Percentiles rank a stretch among this genome's conserved stretches.
Conservation (phyloP, 2,329 filamentous ascomycete species). For the Leptosphaerulina australis region DNA sequence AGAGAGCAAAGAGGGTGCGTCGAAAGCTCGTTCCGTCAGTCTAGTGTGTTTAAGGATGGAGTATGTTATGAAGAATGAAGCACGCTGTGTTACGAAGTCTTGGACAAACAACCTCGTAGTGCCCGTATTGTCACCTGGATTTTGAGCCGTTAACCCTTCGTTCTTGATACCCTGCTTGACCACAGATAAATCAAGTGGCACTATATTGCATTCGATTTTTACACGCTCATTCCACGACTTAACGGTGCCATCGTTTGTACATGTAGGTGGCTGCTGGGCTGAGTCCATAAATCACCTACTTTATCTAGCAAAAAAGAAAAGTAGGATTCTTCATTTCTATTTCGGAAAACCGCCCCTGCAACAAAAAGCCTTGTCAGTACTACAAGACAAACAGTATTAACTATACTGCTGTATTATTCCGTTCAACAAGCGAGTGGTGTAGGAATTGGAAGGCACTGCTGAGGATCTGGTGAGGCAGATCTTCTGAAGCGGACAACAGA, state of each 20-base stretch:
- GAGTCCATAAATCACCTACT: too few species aligned
- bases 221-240: too few species aligned
- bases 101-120: background rate
- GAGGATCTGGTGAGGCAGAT: background rate
- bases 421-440: background rate
- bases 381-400: background rate
- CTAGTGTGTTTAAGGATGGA: too few species aligned
- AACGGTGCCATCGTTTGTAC: too few species aligned
- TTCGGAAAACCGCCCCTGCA: background rate
- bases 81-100: background rate
- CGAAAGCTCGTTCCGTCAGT: background rate
- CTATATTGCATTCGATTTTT: too few species aligned
- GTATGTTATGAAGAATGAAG: background rate
- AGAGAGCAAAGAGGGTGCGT: background rate
- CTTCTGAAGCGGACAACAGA: background rate
- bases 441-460: background rate
- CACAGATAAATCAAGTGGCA: background rate
- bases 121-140: conserved; percentile 8
- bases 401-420: too few species aligned
- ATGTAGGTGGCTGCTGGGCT: too few species aligned
- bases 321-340: background rate
- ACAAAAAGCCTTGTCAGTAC: background rate
- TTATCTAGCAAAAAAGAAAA: too few species aligned
- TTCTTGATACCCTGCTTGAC: conserved; percentile 1
- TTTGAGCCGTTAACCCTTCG: background rate